Percentiles rank a stretch among this genome's conserved stretches.
Evolutionary conservation across 768 basidiomycete genomes (phyloP).

Genomic region (Tricholoma matsutake): DNA sequence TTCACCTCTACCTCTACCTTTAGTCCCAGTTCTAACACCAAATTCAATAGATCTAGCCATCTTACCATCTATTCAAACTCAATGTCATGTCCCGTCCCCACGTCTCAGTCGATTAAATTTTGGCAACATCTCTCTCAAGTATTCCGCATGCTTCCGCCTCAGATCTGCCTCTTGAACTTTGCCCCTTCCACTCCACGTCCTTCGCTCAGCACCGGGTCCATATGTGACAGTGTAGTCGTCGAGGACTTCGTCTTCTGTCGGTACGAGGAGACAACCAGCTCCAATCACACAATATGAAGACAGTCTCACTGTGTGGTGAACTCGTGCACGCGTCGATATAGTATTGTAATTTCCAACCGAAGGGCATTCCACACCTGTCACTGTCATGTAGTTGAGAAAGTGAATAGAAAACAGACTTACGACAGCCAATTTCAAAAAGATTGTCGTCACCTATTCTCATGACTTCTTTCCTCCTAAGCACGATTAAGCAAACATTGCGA

Average conservation of each 20-base stretch:
- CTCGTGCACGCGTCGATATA: constrained; percentile 77
- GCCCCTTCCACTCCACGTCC: constrained; percentile 85
- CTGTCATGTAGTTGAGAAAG: background rate
- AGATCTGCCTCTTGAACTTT: constrained; percentile 81
- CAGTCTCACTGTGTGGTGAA: constrained; percentile 80
- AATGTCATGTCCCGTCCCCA: constrained; percentile 47
- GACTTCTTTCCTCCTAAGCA: constrained; percentile 63
- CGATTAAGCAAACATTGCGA: background rate
- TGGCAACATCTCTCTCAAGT: constrained; percentile 86
- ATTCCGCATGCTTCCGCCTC: constrained; percentile 85
- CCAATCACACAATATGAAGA: constrained; percentile 82
- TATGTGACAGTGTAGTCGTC: constrained; percentile 84
- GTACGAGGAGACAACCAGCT: constrained; percentile 74
- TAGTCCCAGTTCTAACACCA: background rate
- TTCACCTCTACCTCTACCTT: too few relatives aligned
- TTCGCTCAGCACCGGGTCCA: constrained; percentile 68
- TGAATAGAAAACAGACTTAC: constrained; percentile 46
- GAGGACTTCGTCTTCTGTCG: constrained; percentile 72
- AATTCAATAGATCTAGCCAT: background rate
- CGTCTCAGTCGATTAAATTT: constrained; percentile 79
- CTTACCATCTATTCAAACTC: background rate
- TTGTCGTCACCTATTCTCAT: constrained; percentile 96
- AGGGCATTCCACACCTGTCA: constrained; percentile 80
- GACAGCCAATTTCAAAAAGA: constrained; percentile 90
- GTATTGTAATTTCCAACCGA: constrained; percentile 85